These are phyloP conservation scores for Hymenoscyphus infarciens DNA, from an alignment of 2,329 filamentous ascomycete species.

Conservation along the genomic window DNA sequence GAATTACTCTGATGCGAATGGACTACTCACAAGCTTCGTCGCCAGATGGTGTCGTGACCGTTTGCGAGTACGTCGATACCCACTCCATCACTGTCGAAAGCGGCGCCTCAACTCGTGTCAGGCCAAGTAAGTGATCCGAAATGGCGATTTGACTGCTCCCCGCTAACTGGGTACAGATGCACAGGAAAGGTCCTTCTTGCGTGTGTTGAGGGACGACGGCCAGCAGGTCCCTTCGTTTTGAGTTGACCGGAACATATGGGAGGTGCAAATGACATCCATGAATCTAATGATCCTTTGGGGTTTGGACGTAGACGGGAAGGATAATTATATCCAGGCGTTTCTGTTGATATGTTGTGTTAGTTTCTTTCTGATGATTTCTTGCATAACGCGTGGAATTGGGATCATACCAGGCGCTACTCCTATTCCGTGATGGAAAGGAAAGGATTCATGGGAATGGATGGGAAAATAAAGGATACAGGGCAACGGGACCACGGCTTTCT, in stretches of 20 bases:
- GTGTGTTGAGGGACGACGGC: constrained; percentile 30
- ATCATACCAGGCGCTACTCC: not conserved
- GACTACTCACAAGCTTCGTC: constrained; percentile 26
- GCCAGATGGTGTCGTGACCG: constrained; percentile 24
- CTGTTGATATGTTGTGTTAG: not conserved
- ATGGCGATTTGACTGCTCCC: not conserved
- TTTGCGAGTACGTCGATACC: constrained; percentile 30
- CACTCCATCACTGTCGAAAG: constrained; percentile 30
- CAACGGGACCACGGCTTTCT: not conserved
- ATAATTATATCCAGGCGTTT: not conserved
- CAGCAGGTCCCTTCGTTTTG: constrained; percentile 23
- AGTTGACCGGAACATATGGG: not conserved
- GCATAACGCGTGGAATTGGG: not conserved
- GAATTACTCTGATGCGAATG: constrained; percentile 33
- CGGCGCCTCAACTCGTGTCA: constrained; percentile 18
- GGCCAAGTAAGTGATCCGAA: constrained; percentile 26
- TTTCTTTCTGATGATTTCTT: not conserved
- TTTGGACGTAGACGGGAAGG: not conserved
- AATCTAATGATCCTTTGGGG: not conserved
- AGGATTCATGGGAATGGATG: not conserved
- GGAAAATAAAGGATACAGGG: not conserved
- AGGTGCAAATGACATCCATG: not conserved
- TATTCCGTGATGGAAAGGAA: not conserved
- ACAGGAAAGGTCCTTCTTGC: constrained; percentile 29
- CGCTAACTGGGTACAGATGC: constrained; percentile 26